These are phyloP conservation scores for Arabis hirsuta DNA, from an alignment of 345 rosid genomes.

Conservation along the genomic window DNA sequence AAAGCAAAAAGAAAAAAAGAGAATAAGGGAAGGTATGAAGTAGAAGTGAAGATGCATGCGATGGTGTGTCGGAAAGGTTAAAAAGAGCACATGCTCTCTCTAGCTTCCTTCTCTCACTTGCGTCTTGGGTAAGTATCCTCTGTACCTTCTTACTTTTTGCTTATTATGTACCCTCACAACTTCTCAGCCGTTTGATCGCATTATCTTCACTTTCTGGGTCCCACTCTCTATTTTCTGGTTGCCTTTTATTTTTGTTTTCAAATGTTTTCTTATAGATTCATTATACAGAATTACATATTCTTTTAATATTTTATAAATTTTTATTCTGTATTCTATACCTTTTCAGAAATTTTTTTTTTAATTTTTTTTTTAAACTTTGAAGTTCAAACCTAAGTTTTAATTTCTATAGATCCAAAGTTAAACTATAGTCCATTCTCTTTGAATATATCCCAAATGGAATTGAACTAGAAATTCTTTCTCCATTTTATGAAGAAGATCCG, in stretches of 20 bases:
- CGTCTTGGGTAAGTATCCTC: constrained; percentile 33
- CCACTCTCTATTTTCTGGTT: neutral
- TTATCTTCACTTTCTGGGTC: constrained; percentile 3
- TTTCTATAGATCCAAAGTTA: no score
- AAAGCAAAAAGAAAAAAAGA: neutral
- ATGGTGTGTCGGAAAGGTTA: constrained; percentile 47
- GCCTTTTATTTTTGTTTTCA: neutral
- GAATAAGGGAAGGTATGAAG: constrained; percentile 35
- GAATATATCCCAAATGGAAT: no score
- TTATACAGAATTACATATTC: neutral
- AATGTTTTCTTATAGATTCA: neutral
- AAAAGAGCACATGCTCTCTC: constrained; percentile 42
- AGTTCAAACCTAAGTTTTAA: no score
- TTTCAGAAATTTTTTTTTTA: neutral
- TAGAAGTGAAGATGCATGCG: constrained; percentile 50
- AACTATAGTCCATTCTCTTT: no score
- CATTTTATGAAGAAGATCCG: no score
- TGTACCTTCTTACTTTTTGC: constrained; percentile 36
- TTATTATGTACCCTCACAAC: constrained; percentile 9
- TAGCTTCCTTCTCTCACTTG: constrained; percentile 4
- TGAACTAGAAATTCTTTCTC: no score
- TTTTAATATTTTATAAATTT: neutral
- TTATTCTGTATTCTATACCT: neutral
- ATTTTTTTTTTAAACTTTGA: no score
- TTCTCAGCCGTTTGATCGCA: constrained; percentile 32